phyloP scores from a whole-genome alignment of 257 asterid species.

The Thymus quinquecostatus region DNA sequence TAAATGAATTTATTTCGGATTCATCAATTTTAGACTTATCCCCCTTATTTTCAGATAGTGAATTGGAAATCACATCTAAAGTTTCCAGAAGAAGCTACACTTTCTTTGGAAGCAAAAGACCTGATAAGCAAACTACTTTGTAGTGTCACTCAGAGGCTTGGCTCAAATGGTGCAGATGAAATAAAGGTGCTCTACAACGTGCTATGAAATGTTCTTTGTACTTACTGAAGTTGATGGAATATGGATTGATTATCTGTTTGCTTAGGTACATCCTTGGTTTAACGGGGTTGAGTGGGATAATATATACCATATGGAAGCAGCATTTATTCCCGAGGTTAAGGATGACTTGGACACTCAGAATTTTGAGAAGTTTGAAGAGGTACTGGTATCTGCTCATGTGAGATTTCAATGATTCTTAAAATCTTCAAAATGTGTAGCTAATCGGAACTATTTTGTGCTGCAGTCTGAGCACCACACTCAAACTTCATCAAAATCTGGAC shows the following conservation, averaged over 20 bases:
- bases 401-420: conserved; percentile 17
- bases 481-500: conserved; percentile 81
- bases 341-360: conserved; percentile 97
- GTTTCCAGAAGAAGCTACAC: conserved; percentile 93
- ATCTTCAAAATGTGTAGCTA: conserved; percentile 23
- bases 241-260: conserved; percentile 32
- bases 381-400: conserved; percentile 28
- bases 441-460: conserved; percentile 31
- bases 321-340: conserved; percentile 88
- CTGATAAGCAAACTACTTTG: conserved; percentile 85
- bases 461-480: conserved; percentile 72
- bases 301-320: conserved; percentile 87
- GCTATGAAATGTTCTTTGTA: conserved; percentile 42
- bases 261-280: conserved; percentile 91
- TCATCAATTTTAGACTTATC: conserved; percentile 10
- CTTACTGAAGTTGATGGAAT: conserved; percentile 34
- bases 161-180: conserved; percentile 86
- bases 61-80: conserved; percentile 92
- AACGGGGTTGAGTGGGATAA: conserved; percentile 73
- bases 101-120: conserved; percentile 80
- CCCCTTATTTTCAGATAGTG: conserved; percentile 65
- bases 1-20: conserved; percentile 14
- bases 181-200: conserved; percentile 79
- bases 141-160: conserved; percentile 83
- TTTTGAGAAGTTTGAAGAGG: conserved; percentile 96